phyloP scores from a whole-genome alignment of 441 rosid genomes.

The Geranium incanum region DNA sequence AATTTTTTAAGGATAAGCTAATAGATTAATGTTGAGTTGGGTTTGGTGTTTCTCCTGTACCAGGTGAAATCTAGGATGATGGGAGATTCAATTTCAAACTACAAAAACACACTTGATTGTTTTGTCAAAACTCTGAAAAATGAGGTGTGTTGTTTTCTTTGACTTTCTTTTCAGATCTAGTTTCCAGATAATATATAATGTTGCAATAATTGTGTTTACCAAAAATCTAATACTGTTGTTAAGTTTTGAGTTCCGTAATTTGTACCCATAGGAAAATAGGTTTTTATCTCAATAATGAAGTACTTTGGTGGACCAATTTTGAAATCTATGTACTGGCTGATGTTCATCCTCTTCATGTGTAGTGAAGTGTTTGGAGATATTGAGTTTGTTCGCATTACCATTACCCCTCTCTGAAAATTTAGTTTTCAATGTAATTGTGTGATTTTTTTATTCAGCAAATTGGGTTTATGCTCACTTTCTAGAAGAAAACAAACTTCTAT shows the following conservation, averaged over 20 bases:
- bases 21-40: constrained; percentile 12
- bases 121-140: constrained; percentile 55
- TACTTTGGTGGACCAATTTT: neutral
- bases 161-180: constrained; percentile 15
- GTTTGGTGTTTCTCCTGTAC: constrained; percentile 21
- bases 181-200: constrained; percentile 9
- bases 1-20: constrained; percentile 2
- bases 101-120: constrained; percentile 59
- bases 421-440: neutral
- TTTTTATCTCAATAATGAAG: neutral
- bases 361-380: neutral
- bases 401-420: neutral
- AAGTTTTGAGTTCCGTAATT: neutral
- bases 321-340: neutral
- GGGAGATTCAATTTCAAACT: constrained; percentile 53
- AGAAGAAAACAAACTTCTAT: neutral
- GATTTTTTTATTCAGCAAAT: neutral
- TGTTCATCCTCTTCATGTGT: neutral
- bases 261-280: neutral
- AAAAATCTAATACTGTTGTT: neutral
- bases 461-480: neutral
- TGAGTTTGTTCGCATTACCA: neutral
- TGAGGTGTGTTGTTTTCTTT: constrained; percentile 34
- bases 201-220: neutral
- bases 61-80: constrained; percentile 81